phyloP scores from a whole-genome alignment of 306 rosid genomes.

The Corylus americana region DNA sequence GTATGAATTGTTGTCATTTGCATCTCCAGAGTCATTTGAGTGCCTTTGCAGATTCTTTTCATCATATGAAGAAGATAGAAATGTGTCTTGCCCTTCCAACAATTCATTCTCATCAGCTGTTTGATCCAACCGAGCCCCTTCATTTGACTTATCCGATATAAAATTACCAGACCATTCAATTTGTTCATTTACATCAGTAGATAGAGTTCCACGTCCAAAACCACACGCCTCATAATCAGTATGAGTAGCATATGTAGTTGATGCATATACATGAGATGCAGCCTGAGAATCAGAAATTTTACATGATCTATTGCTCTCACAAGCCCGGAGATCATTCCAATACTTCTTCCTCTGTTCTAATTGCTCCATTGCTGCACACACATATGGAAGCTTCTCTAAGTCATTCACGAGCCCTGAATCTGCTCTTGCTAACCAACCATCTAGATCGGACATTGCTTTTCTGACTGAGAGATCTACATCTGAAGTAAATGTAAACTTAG shows the following conservation, averaged over 20 bases:
- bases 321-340: constrained; percentile 68
- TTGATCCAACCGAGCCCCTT: constrained; percentile 39
- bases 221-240: constrained; percentile 40
- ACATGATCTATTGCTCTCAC: constrained; percentile 31
- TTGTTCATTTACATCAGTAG: constrained; percentile 39
- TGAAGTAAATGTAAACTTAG: constrained; percentile 82
- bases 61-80: constrained; percentile 52
- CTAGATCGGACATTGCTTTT: constrained; percentile 81
- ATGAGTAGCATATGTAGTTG: constrained; percentile 34
- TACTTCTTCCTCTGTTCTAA: constrained; percentile 80
- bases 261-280: constrained; percentile 32
- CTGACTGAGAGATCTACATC: constrained; percentile 87
- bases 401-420: constrained; percentile 90
- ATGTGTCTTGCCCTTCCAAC: constrained; percentile 39
- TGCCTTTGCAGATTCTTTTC: constrained; percentile 44
- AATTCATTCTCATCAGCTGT: constrained; percentile 44
- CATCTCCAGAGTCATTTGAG: constrained; percentile 41
- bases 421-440: constrained; percentile 89
- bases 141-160: constrained; percentile 35
- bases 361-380: constrained; percentile 90
- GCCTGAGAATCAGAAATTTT: constrained; percentile 31
- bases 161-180: constrained; percentile 25
- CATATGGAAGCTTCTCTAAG: constrained; percentile 91
- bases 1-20: constrained; percentile 64
- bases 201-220: constrained; percentile 38